These are phyloP conservation scores for Pholiota microspora DNA, from an alignment of 768 basidiomycete genomes.

Conservation along the genomic window DNA sequence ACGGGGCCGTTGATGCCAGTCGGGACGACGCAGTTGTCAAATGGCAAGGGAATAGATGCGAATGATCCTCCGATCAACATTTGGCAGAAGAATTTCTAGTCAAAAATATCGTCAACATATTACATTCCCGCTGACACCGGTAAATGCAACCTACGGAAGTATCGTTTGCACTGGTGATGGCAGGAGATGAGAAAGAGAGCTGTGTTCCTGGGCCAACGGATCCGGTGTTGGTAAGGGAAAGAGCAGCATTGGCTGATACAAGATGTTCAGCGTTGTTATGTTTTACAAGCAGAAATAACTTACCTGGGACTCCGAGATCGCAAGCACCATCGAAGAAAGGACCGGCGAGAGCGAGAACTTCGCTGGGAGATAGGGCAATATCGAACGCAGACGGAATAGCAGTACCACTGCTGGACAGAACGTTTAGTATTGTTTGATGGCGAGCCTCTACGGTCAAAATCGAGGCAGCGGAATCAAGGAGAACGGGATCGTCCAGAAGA, in stretches of 20 bases:
- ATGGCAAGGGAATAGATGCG: slow-evolving; percentile 55
- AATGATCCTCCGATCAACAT: slow-evolving; percentile 68
- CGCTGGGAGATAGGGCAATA: slow-evolving; percentile 62
- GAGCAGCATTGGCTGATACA: slow-evolving; percentile 51
- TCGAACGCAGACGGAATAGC: slow-evolving; percentile 73
- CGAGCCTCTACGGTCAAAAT: slow-evolving; percentile 84
- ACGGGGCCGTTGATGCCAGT: slow-evolving; percentile 70
- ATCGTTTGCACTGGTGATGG: slow-evolving; percentile 49
- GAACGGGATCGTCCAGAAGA: slow-evolving; percentile 55
- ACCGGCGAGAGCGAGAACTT: slow-evolving; percentile 69
- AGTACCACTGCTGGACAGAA: slow-evolving; percentile 54
- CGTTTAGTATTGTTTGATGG: slow-evolving; percentile 76
- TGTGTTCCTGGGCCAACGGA: slow-evolving; percentile 52
- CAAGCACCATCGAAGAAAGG: slow-evolving; percentile 68
- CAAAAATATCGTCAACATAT: slow-evolving; percentile 8
- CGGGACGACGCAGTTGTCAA: slow-evolving; percentile 64
- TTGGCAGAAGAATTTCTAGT: slow-evolving; percentile 64
- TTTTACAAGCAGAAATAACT: slow-evolving; percentile 11
- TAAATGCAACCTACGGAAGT: slow-evolving; percentile 32
- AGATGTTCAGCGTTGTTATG: not conserved
- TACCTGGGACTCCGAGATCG: slow-evolving; percentile 55
- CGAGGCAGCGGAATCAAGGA: slow-evolving; percentile 65
- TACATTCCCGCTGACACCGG: not conserved
- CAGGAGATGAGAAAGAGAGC: slow-evolving; percentile 58
- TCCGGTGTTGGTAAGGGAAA: slow-evolving; percentile 66